Evolutionary conservation across 2,329 filamentous ascomycete genomes (phyloP).

Genomic region (Pseudocercospora fijiensis): DNA sequence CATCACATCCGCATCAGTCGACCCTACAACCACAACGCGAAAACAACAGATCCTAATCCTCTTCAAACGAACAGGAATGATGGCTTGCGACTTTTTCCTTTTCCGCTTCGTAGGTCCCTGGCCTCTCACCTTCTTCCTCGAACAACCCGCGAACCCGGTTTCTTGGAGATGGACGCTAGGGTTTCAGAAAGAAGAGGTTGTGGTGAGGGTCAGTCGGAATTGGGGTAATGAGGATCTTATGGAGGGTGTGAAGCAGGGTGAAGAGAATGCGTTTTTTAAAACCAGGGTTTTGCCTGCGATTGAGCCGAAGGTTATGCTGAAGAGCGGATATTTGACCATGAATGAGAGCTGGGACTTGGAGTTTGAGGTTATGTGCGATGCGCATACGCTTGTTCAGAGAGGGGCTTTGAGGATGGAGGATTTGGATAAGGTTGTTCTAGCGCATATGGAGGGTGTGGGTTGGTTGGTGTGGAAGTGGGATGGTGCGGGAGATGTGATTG

Average conservation of each 20-base stretch:
- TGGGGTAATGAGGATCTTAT: constrained; percentile 65
- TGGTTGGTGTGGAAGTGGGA: constrained; percentile 56
- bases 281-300: constrained; percentile 67
- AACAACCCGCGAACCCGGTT: constrained; percentile 63
- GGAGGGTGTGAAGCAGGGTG: constrained; percentile 53
- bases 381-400: constrained; percentile 65
- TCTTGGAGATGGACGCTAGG: constrained; percentile 73
- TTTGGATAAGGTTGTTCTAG: constrained; percentile 68
- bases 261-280: constrained; percentile 58
- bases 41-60: constrained; percentile 58
- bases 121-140: constrained; percentile 57
- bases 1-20: constrained; percentile 65
- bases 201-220: constrained; percentile 72
- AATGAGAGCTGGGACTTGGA: constrained; percentile 85
- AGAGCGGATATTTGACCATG: constrained; percentile 86
- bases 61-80: constrained; percentile 59
- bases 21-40: constrained; percentile 58
- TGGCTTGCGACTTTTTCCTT: constrained; percentile 70
- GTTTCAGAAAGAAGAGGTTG: constrained; percentile 76
- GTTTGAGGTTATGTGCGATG: constrained; percentile 75
- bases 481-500: constrained; percentile 52
- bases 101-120: constrained; percentile 48
- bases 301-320: constrained; percentile 64
- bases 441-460: constrained; percentile 66
- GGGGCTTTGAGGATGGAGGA: constrained; percentile 62